A percentile compares a stretch with the other conserved stretches of the same genome.
Evolutionary conservation across 495 filamentous ascomycete species (phyloP).

Genomic region (Tuber indicum): DNA sequence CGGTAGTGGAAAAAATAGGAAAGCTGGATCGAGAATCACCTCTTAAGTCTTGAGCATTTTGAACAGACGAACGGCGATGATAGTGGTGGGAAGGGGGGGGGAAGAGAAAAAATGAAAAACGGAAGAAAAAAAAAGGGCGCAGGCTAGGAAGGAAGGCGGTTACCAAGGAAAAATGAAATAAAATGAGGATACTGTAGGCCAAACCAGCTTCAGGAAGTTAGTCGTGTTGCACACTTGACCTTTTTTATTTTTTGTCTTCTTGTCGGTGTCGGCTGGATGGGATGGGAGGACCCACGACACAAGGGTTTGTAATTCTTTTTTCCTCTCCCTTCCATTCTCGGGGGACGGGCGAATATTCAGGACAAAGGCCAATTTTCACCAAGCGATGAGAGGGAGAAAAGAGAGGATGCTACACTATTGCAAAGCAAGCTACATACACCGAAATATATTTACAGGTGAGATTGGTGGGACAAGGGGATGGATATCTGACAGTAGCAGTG

Average conservation of each 20-base stretch:
- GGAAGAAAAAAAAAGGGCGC: conserved; percentile 22
- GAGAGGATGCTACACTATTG: background rate
- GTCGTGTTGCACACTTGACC: background rate
- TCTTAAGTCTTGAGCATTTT: conserved; percentile 11
- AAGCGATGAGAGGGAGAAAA: background rate
- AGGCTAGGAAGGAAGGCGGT: conserved; percentile 8
- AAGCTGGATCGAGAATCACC: conserved; percentile 16
- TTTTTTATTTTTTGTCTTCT: background rate
- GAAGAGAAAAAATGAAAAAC: conserved; percentile 8
- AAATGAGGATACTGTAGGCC: background rate
- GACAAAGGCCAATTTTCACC: background rate
- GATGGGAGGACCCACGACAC: background rate
- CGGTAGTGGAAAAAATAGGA: conserved; percentile 15
- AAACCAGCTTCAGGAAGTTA: background rate
- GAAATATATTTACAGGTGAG: background rate
- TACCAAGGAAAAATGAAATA: conserved; percentile 1
- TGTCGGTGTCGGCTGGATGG: background rate
- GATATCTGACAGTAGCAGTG: background rate
- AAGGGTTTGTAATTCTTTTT: background rate
- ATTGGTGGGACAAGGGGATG: background rate
- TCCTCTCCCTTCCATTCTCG: background rate
- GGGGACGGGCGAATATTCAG: background rate
- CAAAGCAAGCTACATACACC: background rate
- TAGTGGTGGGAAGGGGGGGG: conserved; percentile 11
- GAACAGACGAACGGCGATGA: conserved; percentile 22